Conservation (phyloP, 805 yeast genomes). For the Candida railenensis region DNA sequence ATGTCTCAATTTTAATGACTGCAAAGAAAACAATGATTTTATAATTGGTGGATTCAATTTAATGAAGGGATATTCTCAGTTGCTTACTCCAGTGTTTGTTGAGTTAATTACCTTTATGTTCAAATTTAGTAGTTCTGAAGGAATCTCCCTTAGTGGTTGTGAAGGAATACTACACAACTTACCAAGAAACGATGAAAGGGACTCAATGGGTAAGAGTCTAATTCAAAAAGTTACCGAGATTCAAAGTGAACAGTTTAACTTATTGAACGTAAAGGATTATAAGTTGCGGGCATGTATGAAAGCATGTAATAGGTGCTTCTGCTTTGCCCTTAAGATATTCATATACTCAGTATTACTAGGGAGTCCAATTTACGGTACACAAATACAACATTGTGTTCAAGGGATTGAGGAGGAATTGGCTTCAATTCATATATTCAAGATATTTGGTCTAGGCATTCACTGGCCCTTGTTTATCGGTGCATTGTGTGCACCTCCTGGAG, state of each 20-base stretch:
- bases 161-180: neutral
- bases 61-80: slow-evolving; percentile 3
- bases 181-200: neutral
- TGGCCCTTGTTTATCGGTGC: slow-evolving; percentile 5
- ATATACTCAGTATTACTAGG: slow-evolving; percentile 1
- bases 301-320: slow-evolving; percentile 4
- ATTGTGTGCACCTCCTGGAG: neutral
- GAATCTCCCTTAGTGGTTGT: neutral
- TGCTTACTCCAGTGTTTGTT: slow-evolving; percentile 4
- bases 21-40: neutral
- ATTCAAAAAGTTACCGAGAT: neutral
- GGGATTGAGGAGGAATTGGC: slow-evolving; percentile 2
- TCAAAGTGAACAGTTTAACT: slow-evolving; percentile 1
- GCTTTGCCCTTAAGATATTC: slow-evolving; percentile 2
- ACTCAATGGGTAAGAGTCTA: neutral
- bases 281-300: slow-evolving; percentile 3
- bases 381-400: slow-evolving; percentile 2
- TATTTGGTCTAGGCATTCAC: slow-evolving; percentile 1
- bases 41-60: slow-evolving; percentile 4
- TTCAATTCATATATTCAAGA: neutral
- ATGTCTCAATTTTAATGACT: neutral
- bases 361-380: slow-evolving; percentile 3
- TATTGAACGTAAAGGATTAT: slow-evolving; percentile 1
- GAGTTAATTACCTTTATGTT: neutral
- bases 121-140: neutral